Percentiles rank a stretch among this genome's conserved stretches.
Evolutionary conservation across 2,329 filamentous ascomycete genomes (phyloP).

Genomic region (Sporothrix phasma): DNA sequence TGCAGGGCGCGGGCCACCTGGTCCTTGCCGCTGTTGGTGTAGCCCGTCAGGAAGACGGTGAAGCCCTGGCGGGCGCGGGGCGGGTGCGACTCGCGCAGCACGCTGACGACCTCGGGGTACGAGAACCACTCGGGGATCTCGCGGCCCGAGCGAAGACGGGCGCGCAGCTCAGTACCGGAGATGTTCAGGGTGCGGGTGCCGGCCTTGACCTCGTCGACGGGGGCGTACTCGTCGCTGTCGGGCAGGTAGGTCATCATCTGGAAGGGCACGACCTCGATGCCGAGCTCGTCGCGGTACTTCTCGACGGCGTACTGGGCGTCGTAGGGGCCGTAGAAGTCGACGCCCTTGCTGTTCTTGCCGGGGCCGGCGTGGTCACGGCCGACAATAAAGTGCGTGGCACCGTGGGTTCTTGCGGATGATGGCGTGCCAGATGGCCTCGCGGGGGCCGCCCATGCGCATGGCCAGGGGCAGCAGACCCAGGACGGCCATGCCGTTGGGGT

Average conservation of each 20-base stretch:
- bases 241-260: slow-evolving; percentile 99
- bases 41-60: slow-evolving; percentile 95
- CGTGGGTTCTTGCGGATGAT: slow-evolving; percentile 99
- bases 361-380: slow-evolving; percentile 96
- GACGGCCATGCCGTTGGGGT: slow-evolving; percentile 98
- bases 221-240: slow-evolving; percentile 92
- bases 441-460: slow-evolving; percentile 98
- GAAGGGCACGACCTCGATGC: slow-evolving; percentile 98
- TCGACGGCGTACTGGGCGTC: slow-evolving; percentile 94
- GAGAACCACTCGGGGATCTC: slow-evolving; percentile 99
- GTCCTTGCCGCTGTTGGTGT: slow-evolving; percentile 95
- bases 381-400: slow-evolving; percentile 97
- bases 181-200: slow-evolving; percentile 82
- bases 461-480: slow-evolving; percentile 89
- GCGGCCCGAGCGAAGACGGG: slow-evolving; percentile 79
- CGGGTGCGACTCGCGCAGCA: slow-evolving; percentile 92
- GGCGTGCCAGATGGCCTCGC: slow-evolving; percentile 98
- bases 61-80: slow-evolving; percentile 87
- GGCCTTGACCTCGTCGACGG: slow-evolving; percentile 77
- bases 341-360: slow-evolving; percentile 94
- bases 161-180: slow-evolving; percentile 81
- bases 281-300: slow-evolving; percentile 92
- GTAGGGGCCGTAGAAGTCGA: slow-evolving; percentile 96
- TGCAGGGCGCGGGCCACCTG: slow-evolving; percentile 91
- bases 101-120: slow-evolving; percentile 95